Conservation (phyloP, 768 basidiomycete species). For the Podaxis carcinomalis region DNA sequence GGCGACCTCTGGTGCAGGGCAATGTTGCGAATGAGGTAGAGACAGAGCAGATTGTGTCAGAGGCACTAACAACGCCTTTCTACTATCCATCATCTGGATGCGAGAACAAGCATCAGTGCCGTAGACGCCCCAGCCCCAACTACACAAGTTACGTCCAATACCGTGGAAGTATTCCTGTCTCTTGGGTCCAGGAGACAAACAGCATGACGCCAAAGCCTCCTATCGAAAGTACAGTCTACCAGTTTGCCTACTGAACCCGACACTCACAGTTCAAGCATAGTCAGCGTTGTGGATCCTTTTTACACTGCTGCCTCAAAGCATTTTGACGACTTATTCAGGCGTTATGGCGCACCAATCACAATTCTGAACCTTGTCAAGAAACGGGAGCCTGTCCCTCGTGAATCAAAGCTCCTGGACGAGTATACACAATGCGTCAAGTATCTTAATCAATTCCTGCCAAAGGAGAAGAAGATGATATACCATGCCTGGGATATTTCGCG, state of each 20-base stretch:
- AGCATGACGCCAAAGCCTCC: constrained; percentile 92
- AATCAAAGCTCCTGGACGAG: constrained; percentile 86
- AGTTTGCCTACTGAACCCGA: not conserved
- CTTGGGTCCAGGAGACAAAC: constrained; percentile 93
- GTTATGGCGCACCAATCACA: constrained; percentile 87
- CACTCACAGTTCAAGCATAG: constrained; percentile 31
- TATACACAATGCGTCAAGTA: constrained; percentile 91
- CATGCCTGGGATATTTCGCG: constrained; percentile 96
- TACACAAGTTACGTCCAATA: constrained; percentile 98
- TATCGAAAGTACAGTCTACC: constrained; percentile 74
- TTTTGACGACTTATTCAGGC: constrained; percentile 84
- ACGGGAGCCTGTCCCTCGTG: constrained; percentile 72
- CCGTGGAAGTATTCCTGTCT: constrained; percentile 92
- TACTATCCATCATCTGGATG: constrained; percentile 58
- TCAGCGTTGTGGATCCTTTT: constrained; percentile 92
- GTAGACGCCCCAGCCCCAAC: constrained; percentile 67
- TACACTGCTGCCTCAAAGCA: constrained; percentile 90
- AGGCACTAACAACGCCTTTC: constrained; percentile 85
- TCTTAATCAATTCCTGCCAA: constrained; percentile 92
- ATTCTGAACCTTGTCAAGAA: constrained; percentile 95
- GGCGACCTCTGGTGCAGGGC: constrained; percentile 47
- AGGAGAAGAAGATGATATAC: constrained; percentile 82
- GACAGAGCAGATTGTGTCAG: constrained; percentile 95
- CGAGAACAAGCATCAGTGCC: constrained; percentile 23
- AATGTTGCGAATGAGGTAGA: constrained; percentile 99